Evolutionary conservation across 1,139 yeast species (phyloP).

Genomic region (Yamadazyma siamensis): DNA sequence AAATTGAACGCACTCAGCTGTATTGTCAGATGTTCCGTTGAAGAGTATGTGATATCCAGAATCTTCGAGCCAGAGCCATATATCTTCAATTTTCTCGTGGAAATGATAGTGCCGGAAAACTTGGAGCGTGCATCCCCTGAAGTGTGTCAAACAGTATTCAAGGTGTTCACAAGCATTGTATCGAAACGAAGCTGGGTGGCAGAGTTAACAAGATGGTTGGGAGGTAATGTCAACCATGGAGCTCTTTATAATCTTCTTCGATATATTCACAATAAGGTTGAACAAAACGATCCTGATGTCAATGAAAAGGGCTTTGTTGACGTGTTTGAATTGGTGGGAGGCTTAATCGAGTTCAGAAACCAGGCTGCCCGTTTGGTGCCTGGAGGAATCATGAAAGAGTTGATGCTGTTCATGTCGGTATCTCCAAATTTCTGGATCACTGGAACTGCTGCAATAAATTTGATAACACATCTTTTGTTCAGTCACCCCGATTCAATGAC

Average conservation of each 20-base stretch:
- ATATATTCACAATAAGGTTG: conserved; percentile 49
- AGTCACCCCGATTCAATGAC: conserved; percentile 46
- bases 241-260: conserved; percentile 70
- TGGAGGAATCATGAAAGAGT: conserved; percentile 72
- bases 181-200: conserved; percentile 68
- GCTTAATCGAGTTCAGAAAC: conserved; percentile 52
- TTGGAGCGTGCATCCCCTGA: conserved; percentile 48
- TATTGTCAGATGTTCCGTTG: conserved; percentile 46
- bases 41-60: conserved; percentile 57
- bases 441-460: conserved; percentile 62
- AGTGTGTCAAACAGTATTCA: conserved; percentile 58
- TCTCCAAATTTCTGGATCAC: conserved; percentile 54
- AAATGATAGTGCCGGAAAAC: conserved; percentile 57
- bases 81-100: conserved; percentile 67
- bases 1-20: conserved; percentile 68
- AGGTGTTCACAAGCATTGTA: conserved; percentile 70
- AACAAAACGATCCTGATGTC: conserved; percentile 26
- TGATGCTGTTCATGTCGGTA: conserved; percentile 59
- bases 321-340: conserved; percentile 57
- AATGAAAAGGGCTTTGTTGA: conserved; percentile 49
- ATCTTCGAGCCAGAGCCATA: conserved; percentile 76
- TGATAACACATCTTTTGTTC: conserved; percentile 53
- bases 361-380: conserved; percentile 42
- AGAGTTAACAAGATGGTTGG: conserved; percentile 75
- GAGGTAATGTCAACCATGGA: conserved; percentile 92